Evolutionary conservation across 306 rosid species (phyloP).

Genomic region (Gastrolobium villosum): DNA sequence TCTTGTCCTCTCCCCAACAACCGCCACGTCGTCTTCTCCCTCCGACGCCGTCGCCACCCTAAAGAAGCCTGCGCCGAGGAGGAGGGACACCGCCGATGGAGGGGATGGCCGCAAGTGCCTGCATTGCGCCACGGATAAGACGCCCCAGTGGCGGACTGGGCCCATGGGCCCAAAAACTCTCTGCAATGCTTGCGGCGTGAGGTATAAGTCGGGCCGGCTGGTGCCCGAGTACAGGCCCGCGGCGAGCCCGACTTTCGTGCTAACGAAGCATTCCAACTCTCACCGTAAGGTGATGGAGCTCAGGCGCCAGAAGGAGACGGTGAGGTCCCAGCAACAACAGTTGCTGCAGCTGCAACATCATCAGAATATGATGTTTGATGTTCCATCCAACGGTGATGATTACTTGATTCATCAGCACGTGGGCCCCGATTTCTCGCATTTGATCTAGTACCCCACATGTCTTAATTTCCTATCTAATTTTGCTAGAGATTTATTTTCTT

Average conservation of each 20-base stretch:
- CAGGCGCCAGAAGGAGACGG: conserved; percentile 85
- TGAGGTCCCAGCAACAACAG: conserved; percentile 54
- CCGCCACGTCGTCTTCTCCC: conserved; percentile 38
- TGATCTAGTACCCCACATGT: conserved; percentile 55
- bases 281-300: conserved; percentile 95
- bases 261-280: conserved; percentile 94
- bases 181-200: conserved; percentile 89
- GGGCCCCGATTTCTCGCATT: conserved; percentile 73
- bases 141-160: conserved; percentile 96
- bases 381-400: conserved; percentile 76
- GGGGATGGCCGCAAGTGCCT: conserved; percentile 75
- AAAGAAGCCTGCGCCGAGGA: conserved; percentile 58
- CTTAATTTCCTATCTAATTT: conserved; percentile 34
- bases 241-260: conserved; percentile 88
- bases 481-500: neutral
- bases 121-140: conserved; percentile 94
- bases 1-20: conserved; percentile 61
- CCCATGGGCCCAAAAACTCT: conserved; percentile 90
- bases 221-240: conserved; percentile 98
- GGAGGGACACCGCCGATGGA: conserved; percentile 60
- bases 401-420: conserved; percentile 80
- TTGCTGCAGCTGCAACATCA: conserved; percentile 61
- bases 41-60: conserved; percentile 9
- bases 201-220: conserved; percentile 84
- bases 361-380: conserved; percentile 67